A percentile compares a stretch with the other conserved stretches of the same genome.
phyloP scores from a whole-genome alignment of 1,139 yeast species.

The Sugiyamaella neomexicana region DNA sequence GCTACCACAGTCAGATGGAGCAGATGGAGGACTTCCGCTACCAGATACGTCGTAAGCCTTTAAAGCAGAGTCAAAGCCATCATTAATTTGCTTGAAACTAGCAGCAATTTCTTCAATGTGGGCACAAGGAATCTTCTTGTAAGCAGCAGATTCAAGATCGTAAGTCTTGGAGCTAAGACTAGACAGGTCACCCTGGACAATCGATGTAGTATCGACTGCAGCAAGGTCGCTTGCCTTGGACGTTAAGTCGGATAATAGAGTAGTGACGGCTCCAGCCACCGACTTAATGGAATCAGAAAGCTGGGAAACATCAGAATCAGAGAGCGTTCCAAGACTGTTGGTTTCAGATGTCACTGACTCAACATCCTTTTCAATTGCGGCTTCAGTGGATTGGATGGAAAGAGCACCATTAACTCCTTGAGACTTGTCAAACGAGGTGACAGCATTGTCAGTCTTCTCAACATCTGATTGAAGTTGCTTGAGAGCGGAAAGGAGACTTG shows the following conservation, averaged over 20 bases:
- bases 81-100: constrained; percentile 15
- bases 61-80: constrained; percentile 17
- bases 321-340: constrained; percentile 14
- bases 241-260: constrained; percentile 25
- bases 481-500: constrained; percentile 17
- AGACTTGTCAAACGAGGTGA: constrained; percentile 19
- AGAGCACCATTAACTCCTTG: constrained; percentile 31
- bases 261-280: constrained; percentile 19
- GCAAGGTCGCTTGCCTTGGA: constrained; percentile 28
- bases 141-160: constrained; percentile 23
- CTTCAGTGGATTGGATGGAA: constrained; percentile 22
- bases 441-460: constrained; percentile 19
- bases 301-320: constrained; percentile 16
- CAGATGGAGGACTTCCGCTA: constrained; percentile 15
- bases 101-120: constrained; percentile 2
- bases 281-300: constrained; percentile 16
- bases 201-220: constrained; percentile 25
- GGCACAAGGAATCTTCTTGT: constrained; percentile 19
- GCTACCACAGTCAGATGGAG: constrained; percentile 14
- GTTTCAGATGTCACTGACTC: constrained; percentile 18
- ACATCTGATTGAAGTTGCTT: constrained; percentile 20
- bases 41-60: constrained; percentile 17
- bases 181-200: constrained; percentile 28
- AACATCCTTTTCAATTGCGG: constrained; percentile 17
- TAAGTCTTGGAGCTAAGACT: constrained; percentile 19